Conservation (phyloP, 441 rosid genomes). For the Capsella rubella region DNA sequence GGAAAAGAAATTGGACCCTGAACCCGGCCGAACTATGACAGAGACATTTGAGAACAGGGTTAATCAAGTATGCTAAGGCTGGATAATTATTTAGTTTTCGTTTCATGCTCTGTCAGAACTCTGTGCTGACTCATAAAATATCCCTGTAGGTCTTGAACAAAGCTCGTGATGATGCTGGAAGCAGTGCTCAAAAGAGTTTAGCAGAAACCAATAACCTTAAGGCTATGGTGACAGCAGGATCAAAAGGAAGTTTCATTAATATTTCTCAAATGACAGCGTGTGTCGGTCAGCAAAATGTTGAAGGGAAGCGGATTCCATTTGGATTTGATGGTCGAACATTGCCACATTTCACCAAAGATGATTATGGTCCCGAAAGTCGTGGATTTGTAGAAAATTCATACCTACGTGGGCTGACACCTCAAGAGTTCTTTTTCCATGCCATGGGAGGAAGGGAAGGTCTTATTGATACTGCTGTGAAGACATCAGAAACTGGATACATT, state of each 20-base stretch:
- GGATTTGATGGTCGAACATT: slow-evolving; percentile 91
- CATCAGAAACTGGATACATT: slow-evolving; percentile 98
- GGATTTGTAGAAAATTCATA: slow-evolving; percentile 99
- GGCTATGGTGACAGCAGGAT: slow-evolving; percentile 99
- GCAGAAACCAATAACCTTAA: slow-evolving; percentile 98
- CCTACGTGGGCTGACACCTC: slow-evolving; percentile 98
- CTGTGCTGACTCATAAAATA: slow-evolving; percentile 31
- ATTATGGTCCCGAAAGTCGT: slow-evolving; percentile 98
- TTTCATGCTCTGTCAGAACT: slow-evolving; percentile 13
- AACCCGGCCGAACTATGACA: slow-evolving; percentile 98
- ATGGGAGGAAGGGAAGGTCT: slow-evolving; percentile 99
- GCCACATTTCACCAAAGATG: slow-evolving; percentile 98
- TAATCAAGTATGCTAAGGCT: slow-evolving; percentile 70
- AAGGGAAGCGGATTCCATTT: slow-evolving; percentile 97
- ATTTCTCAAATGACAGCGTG: slow-evolving; percentile 99
- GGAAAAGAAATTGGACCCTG: slow-evolving; percentile 83
- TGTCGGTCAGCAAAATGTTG: slow-evolving; percentile 99
- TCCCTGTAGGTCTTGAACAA: slow-evolving; percentile 78
- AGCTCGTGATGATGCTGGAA: slow-evolving; percentile 99
- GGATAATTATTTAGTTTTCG: slow-evolving; percentile 5
- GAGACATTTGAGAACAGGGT: slow-evolving; percentile 99
- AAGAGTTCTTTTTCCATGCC: slow-evolving; percentile 98
- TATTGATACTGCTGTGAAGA: slow-evolving; percentile 98
- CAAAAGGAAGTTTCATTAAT: slow-evolving; percentile 98
- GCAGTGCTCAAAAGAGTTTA: slow-evolving; percentile 95